A percentile compares a stretch with the other conserved stretches of the same genome.
Conservation (phyloP, 2,329 filamentous ascomycete genomes). For the Pseudonectria buxi region DNA sequence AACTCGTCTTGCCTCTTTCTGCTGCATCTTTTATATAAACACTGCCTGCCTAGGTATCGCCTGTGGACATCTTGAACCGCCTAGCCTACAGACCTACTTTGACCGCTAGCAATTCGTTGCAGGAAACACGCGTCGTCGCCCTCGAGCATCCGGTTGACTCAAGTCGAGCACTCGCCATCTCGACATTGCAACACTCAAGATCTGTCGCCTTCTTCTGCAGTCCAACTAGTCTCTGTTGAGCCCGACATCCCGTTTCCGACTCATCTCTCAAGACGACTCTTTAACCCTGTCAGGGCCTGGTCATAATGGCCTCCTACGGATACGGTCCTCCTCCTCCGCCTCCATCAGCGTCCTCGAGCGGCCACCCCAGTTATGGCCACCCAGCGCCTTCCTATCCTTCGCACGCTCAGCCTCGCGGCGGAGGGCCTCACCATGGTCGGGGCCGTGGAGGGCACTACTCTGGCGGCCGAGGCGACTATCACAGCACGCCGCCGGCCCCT, state of each 20-base stretch:
- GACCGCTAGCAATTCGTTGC: too few species aligned
- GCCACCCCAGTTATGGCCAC: slow-evolving; percentile 32
- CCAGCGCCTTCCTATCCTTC: slow-evolving; percentile 33
- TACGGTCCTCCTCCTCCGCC: slow-evolving; percentile 49
- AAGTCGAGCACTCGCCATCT: too few species aligned
- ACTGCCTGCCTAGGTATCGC: too few species aligned
- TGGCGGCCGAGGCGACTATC: slow-evolving; percentile 35
- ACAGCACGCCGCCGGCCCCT: slow-evolving; percentile 28
- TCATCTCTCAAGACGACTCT: too few species aligned
- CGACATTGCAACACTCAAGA: not conserved
- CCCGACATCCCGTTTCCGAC: not conserved
- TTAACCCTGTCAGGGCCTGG: too few species aligned
- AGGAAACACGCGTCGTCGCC: too few species aligned
- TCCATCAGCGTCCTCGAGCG: slow-evolving; percentile 28
- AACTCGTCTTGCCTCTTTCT: slow-evolving; percentile 4
- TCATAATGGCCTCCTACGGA: slow-evolving; percentile 42
- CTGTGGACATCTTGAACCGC: too few species aligned
- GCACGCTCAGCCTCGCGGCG: slow-evolving; percentile 30
- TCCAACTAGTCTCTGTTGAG: not conserved
- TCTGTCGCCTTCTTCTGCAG: not conserved
- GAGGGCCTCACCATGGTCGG: slow-evolving; percentile 30
- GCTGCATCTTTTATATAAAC: too few species aligned
- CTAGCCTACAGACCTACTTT: too few species aligned
- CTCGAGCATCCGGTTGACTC: too few species aligned
- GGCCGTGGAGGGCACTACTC: slow-evolving; percentile 35